Conservation (phyloP, 2,329 filamentous ascomycete species). For the Monilinia aucupariae region DNA sequence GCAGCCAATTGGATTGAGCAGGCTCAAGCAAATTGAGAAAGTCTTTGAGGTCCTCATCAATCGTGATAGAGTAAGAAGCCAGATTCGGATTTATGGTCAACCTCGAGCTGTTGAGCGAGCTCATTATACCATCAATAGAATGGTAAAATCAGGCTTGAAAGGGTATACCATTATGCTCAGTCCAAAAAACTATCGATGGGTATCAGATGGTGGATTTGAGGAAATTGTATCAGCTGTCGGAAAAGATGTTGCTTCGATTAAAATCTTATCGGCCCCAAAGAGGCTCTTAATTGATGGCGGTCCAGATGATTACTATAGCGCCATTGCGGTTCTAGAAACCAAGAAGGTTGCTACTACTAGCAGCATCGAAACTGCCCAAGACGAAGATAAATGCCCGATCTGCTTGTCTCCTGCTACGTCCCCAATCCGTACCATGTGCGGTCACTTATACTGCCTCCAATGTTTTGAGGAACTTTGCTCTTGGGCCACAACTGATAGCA, state of each 20-base stretch:
- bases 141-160: conserved; percentile 14
- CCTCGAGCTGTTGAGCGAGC: not conserved
- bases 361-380: not conserved
- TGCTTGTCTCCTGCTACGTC: not conserved
- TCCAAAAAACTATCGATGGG: conserved; percentile 21
- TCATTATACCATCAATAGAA: conserved; percentile 33
- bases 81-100: not conserved
- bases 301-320: conserved; percentile 3
- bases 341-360: conserved; percentile 11
- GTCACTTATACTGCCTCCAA: conserved; percentile 37
- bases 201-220: not conserved
- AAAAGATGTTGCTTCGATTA: conserved; percentile 26
- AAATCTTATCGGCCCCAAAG: not conserved
- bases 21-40: not conserved
- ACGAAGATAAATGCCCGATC: not conserved
- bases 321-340: not conserved
- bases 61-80: not conserved
- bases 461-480: conserved; percentile 39
- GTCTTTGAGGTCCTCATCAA: not conserved
- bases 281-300: not conserved
- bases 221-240: not conserved
- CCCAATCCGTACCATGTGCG: conserved; percentile 1
- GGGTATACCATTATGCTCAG: conserved; percentile 32
- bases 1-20: conserved; percentile 24
- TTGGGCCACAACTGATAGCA: conserved; percentile 22